Evolutionary conservation across 1,284 basidiomycete species (phyloP).

Genomic region (Pyrrhoderma noxium): DNA sequence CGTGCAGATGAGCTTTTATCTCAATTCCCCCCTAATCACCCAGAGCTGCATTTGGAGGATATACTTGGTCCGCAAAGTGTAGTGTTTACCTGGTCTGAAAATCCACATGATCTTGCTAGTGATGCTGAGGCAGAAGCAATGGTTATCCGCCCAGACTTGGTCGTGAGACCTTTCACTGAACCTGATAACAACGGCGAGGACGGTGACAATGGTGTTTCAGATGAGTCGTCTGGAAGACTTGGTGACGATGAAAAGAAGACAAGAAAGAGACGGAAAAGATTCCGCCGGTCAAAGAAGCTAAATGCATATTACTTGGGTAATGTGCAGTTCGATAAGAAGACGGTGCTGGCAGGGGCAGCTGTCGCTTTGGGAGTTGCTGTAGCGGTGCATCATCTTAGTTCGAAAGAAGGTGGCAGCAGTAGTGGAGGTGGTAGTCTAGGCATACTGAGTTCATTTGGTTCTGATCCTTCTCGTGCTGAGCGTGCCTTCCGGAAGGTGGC

Average conservation of each 20-base stretch:
- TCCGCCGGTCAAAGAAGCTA: too few species aligned
- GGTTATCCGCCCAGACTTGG: slow-evolving; percentile 43
- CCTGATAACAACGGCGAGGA: slow-evolving; percentile 28
- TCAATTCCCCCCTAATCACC: slow-evolving; percentile 39
- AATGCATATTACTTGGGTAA: slow-evolving; percentile 22
- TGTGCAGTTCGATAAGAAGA: slow-evolving; percentile 33
- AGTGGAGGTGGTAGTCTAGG: slow-evolving; percentile 10
- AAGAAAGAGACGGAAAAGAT: slow-evolving; percentile 24
- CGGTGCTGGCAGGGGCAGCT: slow-evolving; percentile 55
- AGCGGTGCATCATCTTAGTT: slow-evolving; percentile 46
- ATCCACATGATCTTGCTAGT: slow-evolving; percentile 31
- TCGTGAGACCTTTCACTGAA: slow-evolving; percentile 43
- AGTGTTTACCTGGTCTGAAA: slow-evolving; percentile 52
- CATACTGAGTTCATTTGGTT: too few species aligned
- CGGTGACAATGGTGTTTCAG: slow-evolving; percentile 18
- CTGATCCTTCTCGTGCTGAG: slow-evolving; percentile 7
- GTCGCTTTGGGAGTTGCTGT: slow-evolving; percentile 61
- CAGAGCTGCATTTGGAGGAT: slow-evolving; percentile 41
- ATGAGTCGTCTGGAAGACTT: slow-evolving; percentile 14
- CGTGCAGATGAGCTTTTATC: slow-evolving; percentile 38
- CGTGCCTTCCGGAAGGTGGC: slow-evolving; percentile 3
- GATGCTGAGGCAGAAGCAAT: slow-evolving; percentile 59
- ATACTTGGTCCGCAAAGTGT: slow-evolving; percentile 67
- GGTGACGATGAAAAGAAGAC: slow-evolving; percentile 18
- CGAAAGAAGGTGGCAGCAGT: slow-evolving; percentile 14